These are phyloP conservation scores for Colletotrichum horii DNA, from an alignment of 2,329 filamentous ascomycete species.

Conservation along the genomic window DNA sequence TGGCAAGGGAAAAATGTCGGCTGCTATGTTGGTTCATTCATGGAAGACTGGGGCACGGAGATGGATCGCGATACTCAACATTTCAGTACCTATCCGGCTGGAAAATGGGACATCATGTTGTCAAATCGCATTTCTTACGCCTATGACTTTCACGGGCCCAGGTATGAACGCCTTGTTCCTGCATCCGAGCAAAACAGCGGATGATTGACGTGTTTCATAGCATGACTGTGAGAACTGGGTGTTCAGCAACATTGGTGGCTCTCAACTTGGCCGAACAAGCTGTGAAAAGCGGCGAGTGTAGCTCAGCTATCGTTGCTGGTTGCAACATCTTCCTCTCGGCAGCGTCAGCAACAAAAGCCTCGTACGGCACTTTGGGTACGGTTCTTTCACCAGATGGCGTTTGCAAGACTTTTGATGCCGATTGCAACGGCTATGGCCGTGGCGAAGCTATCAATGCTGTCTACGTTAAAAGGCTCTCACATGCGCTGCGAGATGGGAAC, in stretches of 20 bases:
- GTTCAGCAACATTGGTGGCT: slow-evolving; percentile 34
- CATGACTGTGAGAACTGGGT: slow-evolving; percentile 38
- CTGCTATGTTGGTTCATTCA: slow-evolving; percentile 31
- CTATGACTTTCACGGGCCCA: slow-evolving; percentile 6
- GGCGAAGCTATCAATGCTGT: slow-evolving; percentile 42
- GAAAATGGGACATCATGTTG: slow-evolving; percentile 24
- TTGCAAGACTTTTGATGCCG: slow-evolving; percentile 39
- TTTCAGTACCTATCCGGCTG: slow-evolving; percentile 4
- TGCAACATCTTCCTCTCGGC: slow-evolving; percentile 32
- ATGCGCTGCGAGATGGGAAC: slow-evolving; percentile 45
- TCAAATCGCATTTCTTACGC: slow-evolving; percentile 26
- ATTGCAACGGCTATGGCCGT: slow-evolving; percentile 47
- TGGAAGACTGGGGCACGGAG: slow-evolving; percentile 26
- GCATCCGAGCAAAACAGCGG: not conserved
- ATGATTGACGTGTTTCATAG: slow-evolving; percentile 21
- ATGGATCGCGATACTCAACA: slow-evolving; percentile 15
- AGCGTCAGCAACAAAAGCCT: slow-evolving; percentile 1
- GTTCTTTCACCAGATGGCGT: slow-evolving; percentile 28
- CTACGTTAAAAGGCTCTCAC: slow-evolving; percentile 42
- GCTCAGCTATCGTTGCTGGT: slow-evolving; percentile 34
- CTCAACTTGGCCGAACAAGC: slow-evolving; percentile 36
- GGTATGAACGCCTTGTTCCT: not conserved
- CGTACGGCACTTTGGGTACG: slow-evolving; percentile 27
- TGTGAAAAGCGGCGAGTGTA: slow-evolving; percentile 29
- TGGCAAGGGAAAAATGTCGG: slow-evolving; percentile 30